Base-by-base conservation (phyloP, 2,329 filamentous ascomycete species). In the Akanthomyces lecanii region DNA sequence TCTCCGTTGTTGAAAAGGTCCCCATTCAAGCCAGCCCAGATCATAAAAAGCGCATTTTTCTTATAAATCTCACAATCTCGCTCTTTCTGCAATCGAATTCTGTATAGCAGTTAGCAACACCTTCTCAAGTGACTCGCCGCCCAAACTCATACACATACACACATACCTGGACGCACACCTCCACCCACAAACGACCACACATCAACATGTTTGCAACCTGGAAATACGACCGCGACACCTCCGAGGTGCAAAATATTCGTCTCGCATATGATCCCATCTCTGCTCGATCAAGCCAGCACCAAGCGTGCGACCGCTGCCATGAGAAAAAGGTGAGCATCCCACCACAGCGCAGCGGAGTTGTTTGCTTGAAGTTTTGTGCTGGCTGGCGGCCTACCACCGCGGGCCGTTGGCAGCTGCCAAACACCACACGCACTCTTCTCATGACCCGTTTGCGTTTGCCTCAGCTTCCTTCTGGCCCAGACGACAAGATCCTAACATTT, bases 291-390 rank as follows among this genome's bases (percentile, higher is more conserved):
- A 77, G 72, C 64, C 71, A 71, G 56, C 75, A 77, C 65, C 74
- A 76, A 64, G 75, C 75, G 2, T 77, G 75, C 66, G 72, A 75
- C 53, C 69, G 74, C 33, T 77, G 75, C 57, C 74, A 77, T 53
- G 72, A 75, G 66, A 77, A 77, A 62, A 77, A 77, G 70, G 75
- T 76, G 67, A 10, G 66, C 30, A 52, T 33, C 28, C n/a, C 23
- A 3, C 21, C 36, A 8, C 21, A 33, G 54, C 18, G 28, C 18
- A 56, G 52, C 62, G 65, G 30, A 42, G 44, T 53, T 54, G 50
- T 44, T 28, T 45, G 58, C 25, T 61, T 36, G 58, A 53, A 45
- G 48, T 23, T 36, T 33, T 7, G 18, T 18, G 42, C 42, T 38
- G 48, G n/a, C 30, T 33, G 16, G 10, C n/a, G 38, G 44, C 14